Conservation (phyloP, 2,329 filamentous ascomycete species). For the Apiospora hydei region DNA sequence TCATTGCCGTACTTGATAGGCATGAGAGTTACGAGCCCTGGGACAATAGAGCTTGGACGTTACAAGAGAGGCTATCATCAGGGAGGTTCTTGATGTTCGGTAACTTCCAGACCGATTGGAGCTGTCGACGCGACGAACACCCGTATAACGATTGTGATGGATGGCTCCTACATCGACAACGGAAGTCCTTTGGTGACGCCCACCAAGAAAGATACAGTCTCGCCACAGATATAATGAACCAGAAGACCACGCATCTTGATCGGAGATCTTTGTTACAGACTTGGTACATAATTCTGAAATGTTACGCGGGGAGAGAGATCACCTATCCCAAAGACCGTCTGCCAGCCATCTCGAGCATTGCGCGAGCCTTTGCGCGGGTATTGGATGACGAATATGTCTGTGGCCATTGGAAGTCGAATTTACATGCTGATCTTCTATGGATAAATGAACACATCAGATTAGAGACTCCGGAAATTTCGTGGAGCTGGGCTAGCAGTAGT, state of each 20-base stretch:
- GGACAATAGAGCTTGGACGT: neutral
- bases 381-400: neutral
- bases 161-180: neutral
- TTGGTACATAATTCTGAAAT: neutral
- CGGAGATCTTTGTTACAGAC: neutral
- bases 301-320: neutral
- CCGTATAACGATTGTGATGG: neutral
- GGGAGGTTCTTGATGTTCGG: neutral
- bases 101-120: neutral
- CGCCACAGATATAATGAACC: neutral
- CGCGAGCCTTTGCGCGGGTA: neutral
- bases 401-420: neutral
- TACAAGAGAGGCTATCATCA: neutral
- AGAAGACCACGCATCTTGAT: neutral
- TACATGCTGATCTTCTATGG: neutral
- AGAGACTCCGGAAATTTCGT: neutral
- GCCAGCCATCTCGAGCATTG: neutral
- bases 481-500: neutral
- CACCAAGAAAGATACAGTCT: too few species aligned
- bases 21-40: neutral
- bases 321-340: neutral
- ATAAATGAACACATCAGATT: neutral
- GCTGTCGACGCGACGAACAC: neutral
- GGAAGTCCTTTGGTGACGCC: too few species aligned
- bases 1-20: neutral